Evolutionary conservation across 257 asterid species (phyloP).

Genomic region (Rehmannia glutinosa): DNA sequence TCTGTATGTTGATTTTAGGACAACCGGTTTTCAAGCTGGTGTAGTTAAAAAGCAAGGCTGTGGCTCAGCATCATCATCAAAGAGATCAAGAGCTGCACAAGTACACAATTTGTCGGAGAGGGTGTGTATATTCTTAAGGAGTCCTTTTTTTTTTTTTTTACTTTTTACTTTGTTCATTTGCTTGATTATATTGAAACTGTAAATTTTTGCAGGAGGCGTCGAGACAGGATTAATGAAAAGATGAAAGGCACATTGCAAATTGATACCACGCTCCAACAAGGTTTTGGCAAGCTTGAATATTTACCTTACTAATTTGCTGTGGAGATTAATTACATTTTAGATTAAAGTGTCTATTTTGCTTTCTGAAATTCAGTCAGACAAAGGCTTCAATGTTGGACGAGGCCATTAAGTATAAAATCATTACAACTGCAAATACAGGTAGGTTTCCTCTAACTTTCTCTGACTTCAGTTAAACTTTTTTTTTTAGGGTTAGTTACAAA

Average conservation of each 20-base stretch:
- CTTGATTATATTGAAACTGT: neutral
- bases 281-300: conserved; percentile 13
- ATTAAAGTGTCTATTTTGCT: no score
- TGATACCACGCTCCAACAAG: conserved; percentile 54
- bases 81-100: conserved; percentile 49
- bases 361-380: conserved; percentile 36
- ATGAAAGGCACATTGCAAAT: conserved; percentile 48
- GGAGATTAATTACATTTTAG: no score
- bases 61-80: conserved; percentile 22
- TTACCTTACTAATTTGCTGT: neutral
- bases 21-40: conserved; percentile 22
- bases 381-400: conserved; percentile 57
- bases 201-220: conserved; percentile 39
- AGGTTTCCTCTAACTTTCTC: neutral
- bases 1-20: conserved; percentile 14
- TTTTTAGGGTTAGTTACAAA: no score
- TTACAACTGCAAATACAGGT: conserved; percentile 51
- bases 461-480: no score
- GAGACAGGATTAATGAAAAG: conserved; percentile 50
- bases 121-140: conserved; percentile 15
- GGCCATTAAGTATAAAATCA: conserved; percentile 51
- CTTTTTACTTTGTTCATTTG: neutral
- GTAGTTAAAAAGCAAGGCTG: conserved; percentile 28
- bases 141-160: neutral
- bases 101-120: conserved; percentile 49